Base-by-base conservation (phyloP, 768 basidiomycete genomes). In the Trametes maxima region DNA sequence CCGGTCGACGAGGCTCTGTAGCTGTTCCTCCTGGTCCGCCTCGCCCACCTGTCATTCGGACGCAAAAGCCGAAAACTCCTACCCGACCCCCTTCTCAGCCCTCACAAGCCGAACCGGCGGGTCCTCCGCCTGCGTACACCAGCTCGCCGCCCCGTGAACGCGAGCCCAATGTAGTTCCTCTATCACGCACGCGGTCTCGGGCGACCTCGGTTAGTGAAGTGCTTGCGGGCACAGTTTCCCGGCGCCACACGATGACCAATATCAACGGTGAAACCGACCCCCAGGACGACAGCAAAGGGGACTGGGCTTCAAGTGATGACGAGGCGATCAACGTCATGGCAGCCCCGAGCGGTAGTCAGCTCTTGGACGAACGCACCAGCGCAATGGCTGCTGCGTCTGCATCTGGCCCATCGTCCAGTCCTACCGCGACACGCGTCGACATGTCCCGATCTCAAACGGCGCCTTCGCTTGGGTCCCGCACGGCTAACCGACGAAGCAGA, bases 241-340 rank as follows among this genome's bases (percentile, higher is more conserved):
- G 79, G 58, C 75, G 79, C 40, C 65, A 72, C 44, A 65, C 74
- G 44, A 68, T 72, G 53, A 64, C 65, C 17, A 50, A 60, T 28
- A 71, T 76, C 35, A 68, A 69, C 16, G 68, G 70, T 17, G 69
- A 75, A 62, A 63, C 70, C 14, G 74, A 73, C 49, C 65, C 63
- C 13, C 59, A 65, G 51, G 47, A 65, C 2, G 79, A 80, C 69
- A 70, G 76, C 62, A 72, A 84, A 57, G 81, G 73, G 57, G 83
- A 95, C 67, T 92, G 94, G 92, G 72, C 67, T 12, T 85, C 83
- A 5, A 93, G 91, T 66, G 92, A 94, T 63, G 92, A 94, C 56
- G 92, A 94, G 72, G 92, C 91, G 14, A 91, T 94, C 55, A 85
- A 92, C 67, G 76, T 90, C 43, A 83, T 93, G 35, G 89, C 92